Percentiles rank a stretch among this genome's conserved stretches.
phyloP scores from a whole-genome alignment of 352 stramenopile genomes.

The Pythium utonaiense region DNA sequence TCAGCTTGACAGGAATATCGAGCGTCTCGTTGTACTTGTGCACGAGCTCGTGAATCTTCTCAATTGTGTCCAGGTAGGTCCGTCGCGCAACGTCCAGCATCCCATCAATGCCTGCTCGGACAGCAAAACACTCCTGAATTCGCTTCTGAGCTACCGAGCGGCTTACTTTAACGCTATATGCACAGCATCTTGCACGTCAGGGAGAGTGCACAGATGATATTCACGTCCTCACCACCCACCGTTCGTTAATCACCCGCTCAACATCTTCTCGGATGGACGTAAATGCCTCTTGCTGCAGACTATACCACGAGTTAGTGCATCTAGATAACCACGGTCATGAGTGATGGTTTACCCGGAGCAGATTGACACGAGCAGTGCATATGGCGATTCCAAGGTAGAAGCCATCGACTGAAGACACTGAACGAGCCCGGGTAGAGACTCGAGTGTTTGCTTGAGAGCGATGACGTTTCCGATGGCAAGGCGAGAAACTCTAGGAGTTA shows the following conservation, averaged over 20 bases:
- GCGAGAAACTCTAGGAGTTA: conserved; percentile 62
- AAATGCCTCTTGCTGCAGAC: conserved; percentile 10
- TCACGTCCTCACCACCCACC: conserved; percentile 25
- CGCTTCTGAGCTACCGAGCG: conserved; percentile 71
- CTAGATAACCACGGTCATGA: neutral
- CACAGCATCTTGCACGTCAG: neutral
- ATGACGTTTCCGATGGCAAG: conserved; percentile 78
- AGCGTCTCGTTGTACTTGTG: conserved; percentile 74
- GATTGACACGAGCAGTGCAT: conserved; percentile 58
- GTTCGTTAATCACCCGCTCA: conserved; percentile 70
- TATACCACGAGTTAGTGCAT: neutral
- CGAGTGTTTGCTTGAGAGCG: conserved; percentile 80
- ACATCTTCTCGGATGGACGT: conserved; percentile 35
- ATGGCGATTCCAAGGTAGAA: conserved; percentile 23
- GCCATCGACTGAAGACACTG: conserved; percentile 39
- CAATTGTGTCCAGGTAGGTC: conserved; percentile 80
- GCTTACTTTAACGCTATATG: conserved; percentile 52
- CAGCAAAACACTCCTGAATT: conserved; percentile 84
- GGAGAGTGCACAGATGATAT: neutral
- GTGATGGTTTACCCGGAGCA: conserved; percentile 42
- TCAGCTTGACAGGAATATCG: conserved; percentile 59
- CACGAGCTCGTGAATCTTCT: conserved; percentile 76
- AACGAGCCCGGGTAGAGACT: conserved; percentile 52
- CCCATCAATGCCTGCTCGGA: conserved; percentile 74
- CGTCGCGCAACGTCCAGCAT: conserved; percentile 82